These are phyloP conservation scores for Curvularia sp. DNA, from an alignment of 2,329 filamentous ascomycete genomes.

Conservation along the genomic window DNA sequence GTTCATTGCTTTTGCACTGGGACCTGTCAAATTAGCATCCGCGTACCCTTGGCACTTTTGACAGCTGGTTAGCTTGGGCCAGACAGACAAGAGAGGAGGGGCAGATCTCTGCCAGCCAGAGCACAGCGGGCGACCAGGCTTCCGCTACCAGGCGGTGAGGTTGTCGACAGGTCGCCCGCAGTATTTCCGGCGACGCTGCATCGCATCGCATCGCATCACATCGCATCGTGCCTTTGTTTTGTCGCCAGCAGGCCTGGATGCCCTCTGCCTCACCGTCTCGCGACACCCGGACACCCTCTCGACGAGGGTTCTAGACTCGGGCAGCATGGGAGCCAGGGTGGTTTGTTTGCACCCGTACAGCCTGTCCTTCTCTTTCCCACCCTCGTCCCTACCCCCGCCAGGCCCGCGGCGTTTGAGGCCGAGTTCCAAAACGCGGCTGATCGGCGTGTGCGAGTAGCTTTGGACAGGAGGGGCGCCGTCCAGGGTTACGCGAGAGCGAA, in stretches of 20 bases:
- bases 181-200: background rate
- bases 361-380: background rate
- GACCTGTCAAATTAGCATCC: slow-evolving; percentile 18
- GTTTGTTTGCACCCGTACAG: slow-evolving; percentile 1
- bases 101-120: slow-evolving; percentile 7
- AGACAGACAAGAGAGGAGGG: background rate
- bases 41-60: slow-evolving; percentile 8
- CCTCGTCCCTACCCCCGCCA: background rate
- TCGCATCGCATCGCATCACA: too few relatives aligned
- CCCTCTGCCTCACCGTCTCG: background rate
- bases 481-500: slow-evolving; percentile 7
- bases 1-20: slow-evolving; percentile 17
- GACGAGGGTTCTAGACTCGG: background rate
- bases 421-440: slow-evolving; percentile 12
- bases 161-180: background rate
- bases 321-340: slow-evolving; percentile 2
- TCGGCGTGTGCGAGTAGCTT: slow-evolving; percentile 21
- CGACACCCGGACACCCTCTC: background rate
- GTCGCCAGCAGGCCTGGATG: too few relatives aligned
- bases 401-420: slow-evolving; percentile 15
- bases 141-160: slow-evolving; percentile 10
- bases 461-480: slow-evolving; percentile 12
- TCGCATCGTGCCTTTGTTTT: too few relatives aligned
- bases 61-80: slow-evolving; percentile 9
- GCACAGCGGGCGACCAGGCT: background rate